Conservation (phyloP, 495 filamentous ascomycete species). For the Hypoxylon rickii region DNA sequence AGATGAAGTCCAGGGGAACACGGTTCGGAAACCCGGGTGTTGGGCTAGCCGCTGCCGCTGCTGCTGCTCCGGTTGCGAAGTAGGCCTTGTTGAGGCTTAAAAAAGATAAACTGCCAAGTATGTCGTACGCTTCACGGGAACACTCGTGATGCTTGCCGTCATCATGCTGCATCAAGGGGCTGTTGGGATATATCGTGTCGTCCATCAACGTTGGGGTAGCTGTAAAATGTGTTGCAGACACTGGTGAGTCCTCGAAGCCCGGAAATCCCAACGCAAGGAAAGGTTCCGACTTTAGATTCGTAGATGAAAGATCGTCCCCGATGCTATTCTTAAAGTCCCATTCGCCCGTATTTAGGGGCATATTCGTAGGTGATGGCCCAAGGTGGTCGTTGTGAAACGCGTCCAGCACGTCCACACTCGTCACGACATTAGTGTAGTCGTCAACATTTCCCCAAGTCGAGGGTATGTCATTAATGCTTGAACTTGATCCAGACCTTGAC, state of each 20-base stretch:
- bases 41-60: no score
- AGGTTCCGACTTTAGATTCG: not conserved
- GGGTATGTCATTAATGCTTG: not conserved
- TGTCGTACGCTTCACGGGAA: not conserved
- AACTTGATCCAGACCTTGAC: not conserved
- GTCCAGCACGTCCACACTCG: not conserved
- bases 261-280: not conserved
- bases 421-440: not conserved
- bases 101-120: slow-evolving; percentile 1
- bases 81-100: not conserved
- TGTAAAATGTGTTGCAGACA: not conserved
- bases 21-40: not conserved
- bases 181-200: not conserved
- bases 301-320: not conserved
- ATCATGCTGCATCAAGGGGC: not conserved
- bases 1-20: slow-evolving; percentile 34
- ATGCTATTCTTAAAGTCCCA: not conserved
- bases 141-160: not conserved
- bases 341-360: not conserved
- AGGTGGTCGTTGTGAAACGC: not conserved
- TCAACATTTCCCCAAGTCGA: not conserved
- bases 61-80: not conserved
- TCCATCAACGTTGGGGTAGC: not conserved
- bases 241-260: not conserved
- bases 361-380: not conserved